Conservation (phyloP, 306 rosid genomes). For the Parietaria judaica region DNA sequence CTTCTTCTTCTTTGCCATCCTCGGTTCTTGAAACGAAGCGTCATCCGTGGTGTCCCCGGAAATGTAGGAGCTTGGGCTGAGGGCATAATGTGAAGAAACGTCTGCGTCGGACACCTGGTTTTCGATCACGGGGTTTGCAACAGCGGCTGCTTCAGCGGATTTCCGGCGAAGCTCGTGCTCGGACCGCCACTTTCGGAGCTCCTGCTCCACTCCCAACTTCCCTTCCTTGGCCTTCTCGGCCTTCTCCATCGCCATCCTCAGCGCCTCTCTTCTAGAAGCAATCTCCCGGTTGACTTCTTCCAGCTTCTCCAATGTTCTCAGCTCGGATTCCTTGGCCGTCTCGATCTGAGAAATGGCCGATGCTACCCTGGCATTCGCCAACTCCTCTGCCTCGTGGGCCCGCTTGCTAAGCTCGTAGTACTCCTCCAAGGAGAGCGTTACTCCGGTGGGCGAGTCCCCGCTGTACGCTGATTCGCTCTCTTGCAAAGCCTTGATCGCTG, state of each 20-base stretch:
- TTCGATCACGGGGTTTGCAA: slow-evolving; percentile 27
- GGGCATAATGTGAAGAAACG: slow-evolving; percentile 20
- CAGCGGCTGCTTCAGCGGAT: slow-evolving; percentile 50
- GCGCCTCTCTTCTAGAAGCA: slow-evolving; percentile 63
- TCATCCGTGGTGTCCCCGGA: slow-evolving; percentile 23
- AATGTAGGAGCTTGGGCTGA: slow-evolving; percentile 42
- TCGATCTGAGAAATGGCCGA: slow-evolving; percentile 70
- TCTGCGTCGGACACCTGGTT: slow-evolving; percentile 46
- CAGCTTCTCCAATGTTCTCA: slow-evolving; percentile 62
- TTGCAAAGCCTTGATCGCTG: slow-evolving; percentile 89
- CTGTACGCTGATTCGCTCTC: slow-evolving; percentile 70
- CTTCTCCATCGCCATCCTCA: slow-evolving; percentile 69
- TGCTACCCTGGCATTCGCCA: slow-evolving; percentile 66
- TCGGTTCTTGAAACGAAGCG: slow-evolving; percentile 50
- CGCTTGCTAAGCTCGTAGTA: slow-evolving; percentile 90
- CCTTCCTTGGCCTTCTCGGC: slow-evolving; percentile 99
- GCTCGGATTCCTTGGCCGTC: slow-evolving; percentile 72
- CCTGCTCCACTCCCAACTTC: slow-evolving; percentile 90
- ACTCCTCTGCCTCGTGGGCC: slow-evolving; percentile 93
- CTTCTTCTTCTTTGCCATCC: slow-evolving; percentile 64
- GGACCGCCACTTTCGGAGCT: slow-evolving; percentile 91
- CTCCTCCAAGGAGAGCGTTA: slow-evolving; percentile 79
- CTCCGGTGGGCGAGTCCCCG: slow-evolving; percentile 51
- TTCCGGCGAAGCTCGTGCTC: slow-evolving; percentile 78
- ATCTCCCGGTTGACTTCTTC: slow-evolving; percentile 73